Evolutionary conservation across 352 stramenopile genomes (phyloP).

Genomic region (Globisporangium nagaii): DNA sequence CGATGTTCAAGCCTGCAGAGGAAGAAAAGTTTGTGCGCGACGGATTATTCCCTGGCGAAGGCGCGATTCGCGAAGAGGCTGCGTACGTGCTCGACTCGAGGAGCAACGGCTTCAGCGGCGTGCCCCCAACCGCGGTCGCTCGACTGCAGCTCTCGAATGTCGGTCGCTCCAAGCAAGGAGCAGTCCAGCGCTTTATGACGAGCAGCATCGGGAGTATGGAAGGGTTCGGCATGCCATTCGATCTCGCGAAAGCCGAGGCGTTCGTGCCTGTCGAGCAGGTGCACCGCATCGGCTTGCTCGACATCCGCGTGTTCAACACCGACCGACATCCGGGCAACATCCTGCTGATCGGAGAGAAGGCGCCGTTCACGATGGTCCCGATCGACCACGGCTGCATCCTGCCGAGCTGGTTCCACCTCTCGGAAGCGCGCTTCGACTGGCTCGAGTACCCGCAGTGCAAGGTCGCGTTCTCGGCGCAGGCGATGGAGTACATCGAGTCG

Average conservation of each 20-base stretch:
- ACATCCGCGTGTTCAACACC: constrained; percentile 83
- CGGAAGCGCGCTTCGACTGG: constrained; percentile 77
- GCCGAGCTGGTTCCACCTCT: constrained; percentile 76
- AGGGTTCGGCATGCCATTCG: constrained; percentile 74
- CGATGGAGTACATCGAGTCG: constrained; percentile 45
- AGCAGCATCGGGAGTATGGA: constrained; percentile 77
- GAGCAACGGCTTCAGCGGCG: constrained; percentile 65
- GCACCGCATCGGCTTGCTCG: constrained; percentile 76
- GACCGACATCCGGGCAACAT: constrained; percentile 84
- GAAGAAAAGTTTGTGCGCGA: constrained; percentile 78
- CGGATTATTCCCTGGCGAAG: constrained; percentile 58
- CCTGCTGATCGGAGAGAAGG: constrained; percentile 66
- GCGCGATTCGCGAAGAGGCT: constrained; percentile 68
- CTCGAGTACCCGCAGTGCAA: constrained; percentile 70
- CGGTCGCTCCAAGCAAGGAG: constrained; percentile 49
- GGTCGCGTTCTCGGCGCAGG: constrained; percentile 39
- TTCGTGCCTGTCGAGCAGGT: constrained; percentile 76
- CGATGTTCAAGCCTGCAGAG: constrained; percentile 76
- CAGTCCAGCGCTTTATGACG: constrained; percentile 77
- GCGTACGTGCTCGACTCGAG: constrained; percentile 71
- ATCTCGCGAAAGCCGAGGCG: constrained; percentile 43
- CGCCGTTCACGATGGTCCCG: constrained; percentile 72
- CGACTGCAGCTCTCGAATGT: constrained; percentile 46
- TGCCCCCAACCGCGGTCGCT: constrained; percentile 68
- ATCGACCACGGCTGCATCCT: constrained; percentile 79